Percentiles rank a stretch among this genome's conserved stretches.
Conservation (phyloP, 1,284 basidiomycete species). For the Ustilago sp. region DNA sequence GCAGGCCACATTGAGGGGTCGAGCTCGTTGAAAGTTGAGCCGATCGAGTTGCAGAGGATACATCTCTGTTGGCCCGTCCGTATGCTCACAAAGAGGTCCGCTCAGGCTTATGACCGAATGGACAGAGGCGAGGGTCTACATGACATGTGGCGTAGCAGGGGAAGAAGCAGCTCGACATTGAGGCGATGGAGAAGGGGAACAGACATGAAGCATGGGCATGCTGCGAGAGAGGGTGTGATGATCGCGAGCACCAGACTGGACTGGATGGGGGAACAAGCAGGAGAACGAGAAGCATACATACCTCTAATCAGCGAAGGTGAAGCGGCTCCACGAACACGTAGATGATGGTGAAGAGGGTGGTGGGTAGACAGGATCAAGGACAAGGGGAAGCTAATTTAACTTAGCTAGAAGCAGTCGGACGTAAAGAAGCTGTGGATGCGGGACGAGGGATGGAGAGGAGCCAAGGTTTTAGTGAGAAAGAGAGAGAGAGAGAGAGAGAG, state of each 20-base stretch:
- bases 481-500: background rate
- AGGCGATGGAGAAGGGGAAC: background rate
- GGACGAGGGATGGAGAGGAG: background rate
- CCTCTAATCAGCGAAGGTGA: background rate
- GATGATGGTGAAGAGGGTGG: background rate
- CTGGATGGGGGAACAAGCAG: background rate
- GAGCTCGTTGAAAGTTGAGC: no score
- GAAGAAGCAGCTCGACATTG: background rate
- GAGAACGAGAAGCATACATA: background rate
- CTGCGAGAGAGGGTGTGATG: no score
- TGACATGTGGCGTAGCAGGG: no score
- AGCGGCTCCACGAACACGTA: background rate
- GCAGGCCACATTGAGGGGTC: no score
- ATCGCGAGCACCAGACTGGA: background rate
- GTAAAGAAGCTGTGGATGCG: slow-evolving; percentile 7
- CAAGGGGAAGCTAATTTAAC: background rate
- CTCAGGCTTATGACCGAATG: no score
- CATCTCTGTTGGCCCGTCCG: no score
- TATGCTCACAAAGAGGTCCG: no score
- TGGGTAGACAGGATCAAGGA: background rate
- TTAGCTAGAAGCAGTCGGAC: background rate
- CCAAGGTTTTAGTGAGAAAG: background rate
- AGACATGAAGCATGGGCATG: background rate
- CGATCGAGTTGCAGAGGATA: no score
- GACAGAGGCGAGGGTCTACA: no score